Evolutionary conservation across 2,329 filamentous ascomycete species (phyloP).

Genomic region (Venturia pyrina): DNA sequence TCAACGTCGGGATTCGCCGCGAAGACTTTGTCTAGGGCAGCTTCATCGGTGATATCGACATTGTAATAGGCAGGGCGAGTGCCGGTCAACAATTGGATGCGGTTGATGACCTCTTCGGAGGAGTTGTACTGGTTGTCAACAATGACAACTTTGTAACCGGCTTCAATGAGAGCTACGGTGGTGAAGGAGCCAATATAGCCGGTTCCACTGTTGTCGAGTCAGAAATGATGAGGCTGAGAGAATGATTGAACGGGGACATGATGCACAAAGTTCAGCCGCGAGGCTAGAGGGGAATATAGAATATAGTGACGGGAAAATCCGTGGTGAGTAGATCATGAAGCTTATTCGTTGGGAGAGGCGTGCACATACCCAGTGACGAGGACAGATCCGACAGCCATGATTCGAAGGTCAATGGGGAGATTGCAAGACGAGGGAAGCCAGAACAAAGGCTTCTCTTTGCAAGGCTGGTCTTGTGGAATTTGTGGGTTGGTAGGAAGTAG

Average conservation of each 20-base stretch:
- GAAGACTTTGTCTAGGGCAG: conserved; percentile 77
- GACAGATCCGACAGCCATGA: conserved; percentile 76
- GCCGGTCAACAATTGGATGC: conserved; percentile 87
- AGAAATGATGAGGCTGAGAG: background rate
- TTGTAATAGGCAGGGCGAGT: conserved; percentile 79
- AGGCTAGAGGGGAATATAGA: conserved; percentile 17
- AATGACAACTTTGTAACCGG: conserved; percentile 93
- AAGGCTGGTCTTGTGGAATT: background rate
- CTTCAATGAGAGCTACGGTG: conserved; percentile 77
- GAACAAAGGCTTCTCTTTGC: background rate
- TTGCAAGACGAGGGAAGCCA: background rate
- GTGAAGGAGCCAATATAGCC: conserved; percentile 99
- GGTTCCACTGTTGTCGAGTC: conserved; percentile 58
- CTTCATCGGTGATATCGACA: conserved; percentile 79
- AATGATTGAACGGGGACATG: conserved; percentile 5
- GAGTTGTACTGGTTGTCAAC: conserved; percentile 98
- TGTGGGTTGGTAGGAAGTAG: background rate
- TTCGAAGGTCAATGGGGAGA: background rate
- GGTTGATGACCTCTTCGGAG: conserved; percentile 79
- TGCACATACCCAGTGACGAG: conserved; percentile 72
- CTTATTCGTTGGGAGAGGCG: background rate
- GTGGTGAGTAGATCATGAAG: conserved; percentile 4
- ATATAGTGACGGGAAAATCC: background rate
- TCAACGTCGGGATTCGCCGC: conserved; percentile 84
- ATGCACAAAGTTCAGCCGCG: conserved; percentile 15